Evolutionary conservation across 2,329 filamentous ascomycete species (phyloP), one percentile per base, ranked within the genome.

Genomic region (Penicillium griseofulvum): DNA sequence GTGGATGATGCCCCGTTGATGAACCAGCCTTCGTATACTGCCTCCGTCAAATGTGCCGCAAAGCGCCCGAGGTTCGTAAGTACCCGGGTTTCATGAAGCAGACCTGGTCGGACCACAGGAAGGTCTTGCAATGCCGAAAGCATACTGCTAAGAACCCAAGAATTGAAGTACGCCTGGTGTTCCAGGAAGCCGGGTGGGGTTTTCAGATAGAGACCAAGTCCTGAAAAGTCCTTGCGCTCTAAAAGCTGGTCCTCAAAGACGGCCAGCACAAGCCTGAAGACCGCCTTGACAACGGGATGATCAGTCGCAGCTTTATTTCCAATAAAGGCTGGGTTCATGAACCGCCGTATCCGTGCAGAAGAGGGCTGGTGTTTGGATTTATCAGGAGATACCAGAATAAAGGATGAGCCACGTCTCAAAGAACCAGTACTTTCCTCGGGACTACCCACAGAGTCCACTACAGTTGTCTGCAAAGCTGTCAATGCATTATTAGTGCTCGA

Each of bases 11-110:
- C 90, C 1, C 93, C 93, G 61, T 94, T 88, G 59, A 97, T 84
- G 68, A 97, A 97, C 90, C 92, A 97, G 16, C 94, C 94, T 73
- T 97, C 94, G 62, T 94, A 97, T 12, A 96, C 87, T 6, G 91
- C 90, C 71, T 99, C 94, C 0, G 88, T 85, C 70, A 97, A 83
- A 68, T 97, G 90, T 3, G 84, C 78, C 31, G 87, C 85, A 59
- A 97, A 88, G 12, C 91, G 85, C 0, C 89, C 87, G 67, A 99
- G 80, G 63, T 99, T 99, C 4, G 88, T 93, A 47, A 99, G 78
- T 1, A 95, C 83, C 57, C 88, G 86, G 1, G 94, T 90, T 68
- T 97, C 92, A 53, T 85, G 83, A 1, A 97, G 79, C 0, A 87
- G 76, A 52, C 87, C 85, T 65, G 89, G 85, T 60, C 92, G 84